Evolutionary conservation across 257 asterid genomes (phyloP).

Genomic region (Capsicum rhomboideum): DNA sequence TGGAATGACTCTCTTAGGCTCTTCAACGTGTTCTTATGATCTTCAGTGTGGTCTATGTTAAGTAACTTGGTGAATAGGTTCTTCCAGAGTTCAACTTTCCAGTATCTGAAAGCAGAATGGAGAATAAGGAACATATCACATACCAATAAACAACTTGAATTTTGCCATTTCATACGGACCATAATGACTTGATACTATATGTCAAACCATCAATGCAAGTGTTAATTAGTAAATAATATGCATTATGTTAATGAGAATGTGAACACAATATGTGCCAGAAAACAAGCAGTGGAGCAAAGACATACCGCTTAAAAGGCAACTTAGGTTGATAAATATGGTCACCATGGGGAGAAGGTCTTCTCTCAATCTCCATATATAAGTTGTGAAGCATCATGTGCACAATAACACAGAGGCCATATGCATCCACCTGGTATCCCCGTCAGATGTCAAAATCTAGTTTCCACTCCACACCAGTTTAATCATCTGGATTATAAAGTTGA

Average conservation of each 20-base stretch:
- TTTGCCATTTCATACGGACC: background rate
- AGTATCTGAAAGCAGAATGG: slow-evolving; percentile 40
- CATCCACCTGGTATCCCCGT: slow-evolving; percentile 52
- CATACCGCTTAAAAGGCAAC: slow-evolving; percentile 61
- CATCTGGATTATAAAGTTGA: background rate
- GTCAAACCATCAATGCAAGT: background rate
- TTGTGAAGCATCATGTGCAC: slow-evolving; percentile 87
- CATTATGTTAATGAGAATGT: background rate
- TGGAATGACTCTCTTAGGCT: slow-evolving; percentile 65
- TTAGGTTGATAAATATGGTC: slow-evolving; percentile 57
- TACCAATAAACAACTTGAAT: background rate
- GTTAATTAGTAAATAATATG: background rate
- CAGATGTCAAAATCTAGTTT: background rate
- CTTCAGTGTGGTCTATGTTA: slow-evolving; percentile 47
- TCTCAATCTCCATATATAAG: slow-evolving; percentile 74
- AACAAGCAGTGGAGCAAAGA: background rate
- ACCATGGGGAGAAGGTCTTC: slow-evolving; percentile 39
- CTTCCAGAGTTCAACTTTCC: slow-evolving; percentile 82
- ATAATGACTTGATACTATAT: background rate
- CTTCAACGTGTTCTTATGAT: slow-evolving; percentile 41
- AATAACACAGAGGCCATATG: slow-evolving; percentile 75
- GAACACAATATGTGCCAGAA: background rate
- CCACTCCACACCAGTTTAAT: background rate
- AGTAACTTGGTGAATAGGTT: slow-evolving; percentile 55
- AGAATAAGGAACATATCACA: background rate